These are phyloP conservation scores for Angomonas ambiguus DNA, from an alignment of 208 protist species.

Conservation along the genomic window DNA sequence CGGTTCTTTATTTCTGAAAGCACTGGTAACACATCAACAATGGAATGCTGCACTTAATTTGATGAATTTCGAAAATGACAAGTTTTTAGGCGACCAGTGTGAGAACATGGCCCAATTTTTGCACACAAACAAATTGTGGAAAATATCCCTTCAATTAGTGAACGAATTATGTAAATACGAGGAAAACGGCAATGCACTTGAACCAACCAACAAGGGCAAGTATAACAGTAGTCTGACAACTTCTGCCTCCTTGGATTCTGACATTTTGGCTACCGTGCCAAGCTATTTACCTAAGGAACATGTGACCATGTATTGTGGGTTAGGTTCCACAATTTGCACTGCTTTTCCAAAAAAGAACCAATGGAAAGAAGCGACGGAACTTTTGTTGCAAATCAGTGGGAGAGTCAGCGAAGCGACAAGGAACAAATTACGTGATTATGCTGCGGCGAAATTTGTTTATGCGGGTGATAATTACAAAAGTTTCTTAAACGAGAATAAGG, in stretches of 20 bases:
- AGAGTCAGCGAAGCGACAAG: neutral
- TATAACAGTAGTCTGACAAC: too few relatives aligned
- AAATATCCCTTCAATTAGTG: neutral
- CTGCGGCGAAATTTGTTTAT: neutral
- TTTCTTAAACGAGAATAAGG: neutral
- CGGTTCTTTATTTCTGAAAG: slow-evolving; percentile 39
- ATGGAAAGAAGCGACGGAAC: neutral
- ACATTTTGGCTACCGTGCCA: neutral
- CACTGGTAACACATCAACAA: slow-evolving; percentile 38
- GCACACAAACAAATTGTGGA: slow-evolving; percentile 17
- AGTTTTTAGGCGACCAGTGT: slow-evolving; percentile 1
- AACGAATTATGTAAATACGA: neutral
- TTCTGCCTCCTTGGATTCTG: too few relatives aligned
- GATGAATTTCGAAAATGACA: slow-evolving; percentile 18
- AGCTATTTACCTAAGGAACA: neutral
- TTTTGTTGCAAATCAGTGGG: too few relatives aligned
- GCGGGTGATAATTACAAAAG: neutral
- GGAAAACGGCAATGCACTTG: too few relatives aligned
- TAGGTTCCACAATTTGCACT: neutral
- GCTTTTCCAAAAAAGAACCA: neutral
- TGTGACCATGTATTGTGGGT: neutral
- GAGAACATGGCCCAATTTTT: slow-evolving; percentile 26
- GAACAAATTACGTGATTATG: neutral
- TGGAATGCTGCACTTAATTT: slow-evolving; percentile 33
- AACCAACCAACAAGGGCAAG: too few relatives aligned